Conservation (phyloP, 345 rosid genomes). For the sweet orange (Citrus sinensis) region DNA sequence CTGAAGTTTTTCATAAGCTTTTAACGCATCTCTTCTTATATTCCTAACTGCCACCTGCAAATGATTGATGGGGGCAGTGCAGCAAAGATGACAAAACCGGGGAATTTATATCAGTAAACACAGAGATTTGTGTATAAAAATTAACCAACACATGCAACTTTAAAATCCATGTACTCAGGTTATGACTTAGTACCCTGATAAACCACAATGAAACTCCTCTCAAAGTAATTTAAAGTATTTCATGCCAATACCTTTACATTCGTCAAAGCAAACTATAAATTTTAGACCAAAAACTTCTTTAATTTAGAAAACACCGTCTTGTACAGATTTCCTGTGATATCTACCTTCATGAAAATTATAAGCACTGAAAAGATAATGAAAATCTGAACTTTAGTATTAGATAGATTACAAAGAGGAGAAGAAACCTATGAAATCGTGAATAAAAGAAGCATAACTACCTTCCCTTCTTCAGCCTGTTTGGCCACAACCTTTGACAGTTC, state of each 20-base stretch:
- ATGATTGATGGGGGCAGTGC: slow-evolving; percentile 4
- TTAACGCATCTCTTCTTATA: slow-evolving; percentile 88
- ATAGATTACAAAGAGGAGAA: background rate
- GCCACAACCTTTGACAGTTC: slow-evolving; percentile 84
- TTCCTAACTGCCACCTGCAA: slow-evolving; percentile 85
- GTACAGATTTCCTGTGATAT: background rate
- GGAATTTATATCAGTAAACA: background rate
- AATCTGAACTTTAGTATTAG: background rate
- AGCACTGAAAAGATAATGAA: background rate
- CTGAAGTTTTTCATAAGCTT: slow-evolving; percentile 89
- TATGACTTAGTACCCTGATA: background rate
- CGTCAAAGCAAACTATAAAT: slow-evolving; percentile 1
- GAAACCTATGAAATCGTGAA: slow-evolving; percentile 1
- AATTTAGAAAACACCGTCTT: background rate
- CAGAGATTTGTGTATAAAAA: background rate
- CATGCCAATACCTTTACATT: background rate
- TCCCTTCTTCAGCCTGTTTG: slow-evolving; percentile 89
- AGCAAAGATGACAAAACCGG: background rate
- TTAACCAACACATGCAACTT: background rate
- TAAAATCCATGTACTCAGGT: background rate
- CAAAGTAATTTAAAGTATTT: background rate
- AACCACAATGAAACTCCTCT: background rate
- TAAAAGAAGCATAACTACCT: slow-evolving; percentile 43
- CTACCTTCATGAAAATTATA: background rate
- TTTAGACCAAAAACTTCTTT: background rate